Base-by-base conservation (phyloP, 257 asterid species). In the Avicennia marina region DNA sequence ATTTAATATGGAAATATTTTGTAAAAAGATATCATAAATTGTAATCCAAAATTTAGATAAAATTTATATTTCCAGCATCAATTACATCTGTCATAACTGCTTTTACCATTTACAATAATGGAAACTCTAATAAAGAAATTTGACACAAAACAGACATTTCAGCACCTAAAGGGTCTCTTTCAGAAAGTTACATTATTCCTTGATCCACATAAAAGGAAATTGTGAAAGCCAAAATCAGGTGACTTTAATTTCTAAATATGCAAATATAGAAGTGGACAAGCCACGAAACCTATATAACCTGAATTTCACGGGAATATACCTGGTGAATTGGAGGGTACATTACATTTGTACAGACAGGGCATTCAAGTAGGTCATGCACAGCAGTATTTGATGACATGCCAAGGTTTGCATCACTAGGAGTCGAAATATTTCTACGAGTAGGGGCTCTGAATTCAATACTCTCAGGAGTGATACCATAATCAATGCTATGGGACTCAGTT, bases 281-380 rank as follows among this genome's bases (percentile, higher is more conserved):
- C 43, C 13, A 31, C 4, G 10, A 15, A 42, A 32, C 45, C 22
- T 18, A 39, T 32, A 24, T 46, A 40, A 64, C 24, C 32, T 18
- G 48, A 72, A 53, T 27, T 1, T 32, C n/a, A 26, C 31, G 68
- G 58, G 19, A 70, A 65, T 63, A 32, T 79, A 83, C 95, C 84
- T 86, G 94, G 72, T 77, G 94, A 73, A 86, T 86, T 19, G 94
- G 95, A 39, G 94, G 94, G 75, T 81, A 78, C 90, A 86, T 83
- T 38, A 72, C 70, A 66, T 77, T 75, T 74, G 81, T 58, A 66
- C 90, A 86, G 39, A 83, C 68, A 33, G 95, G 95, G 74, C 95
- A 86, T 52, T 81, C 94, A 13, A 86, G 84, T 16, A 83, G 80
- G 56, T 86, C 95, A 13, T 83, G 94, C 53, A 86, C 84, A 55